Base-by-base conservation (phyloP, 257 asterid species). In the Ophiorrhiza pumila region DNA sequence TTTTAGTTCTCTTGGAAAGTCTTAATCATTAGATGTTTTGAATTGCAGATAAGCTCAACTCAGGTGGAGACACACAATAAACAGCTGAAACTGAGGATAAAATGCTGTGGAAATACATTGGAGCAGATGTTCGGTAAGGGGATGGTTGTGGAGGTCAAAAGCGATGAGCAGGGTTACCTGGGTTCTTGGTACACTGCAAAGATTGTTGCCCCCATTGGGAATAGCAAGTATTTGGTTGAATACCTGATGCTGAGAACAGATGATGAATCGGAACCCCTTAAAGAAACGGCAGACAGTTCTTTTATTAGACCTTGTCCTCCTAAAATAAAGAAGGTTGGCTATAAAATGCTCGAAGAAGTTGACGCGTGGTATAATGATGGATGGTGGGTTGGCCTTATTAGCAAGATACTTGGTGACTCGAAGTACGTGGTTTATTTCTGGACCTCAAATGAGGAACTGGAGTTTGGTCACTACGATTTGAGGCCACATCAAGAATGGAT, bases 401-500 rank as follows among this genome's bases (percentile, higher is more conserved):
- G 86, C 61, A 80, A 77, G 80, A 84, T 84, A 76, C 80, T 82
- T 60, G 89, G 74, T 62, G 84, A 71, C 73, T 49, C 58, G 13
- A 82, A 74, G 64, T 90, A 86, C 71, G 73, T 76, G 8, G 90
- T 89, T 23, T 87, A 86, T 81, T 89, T 87, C 83, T 84, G 88
- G 90, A 78, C 84, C 11, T 75, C 87, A 25, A 83, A 86, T 58
- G 91, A 89, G 82, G 88, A 89, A 45, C 69, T 87, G 60, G 49
- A 68, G 49, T 82, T 89, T 61, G 80, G 76, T 20, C 93, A 86
- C 81, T 61, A 31, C 50, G 76, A 61, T 77, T 57, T 89, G 82
- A 84, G 93, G 84, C 86, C 85, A 73, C 93, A 84, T 81, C 96
- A 89, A 75, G 93, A 89, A 53, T 87, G 93, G 93, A 76, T 78